A percentile compares a stretch with the other conserved stretches of the same genome.
Conservation (phyloP, 257 asterid species). For the Cordia subcordata region DNA sequence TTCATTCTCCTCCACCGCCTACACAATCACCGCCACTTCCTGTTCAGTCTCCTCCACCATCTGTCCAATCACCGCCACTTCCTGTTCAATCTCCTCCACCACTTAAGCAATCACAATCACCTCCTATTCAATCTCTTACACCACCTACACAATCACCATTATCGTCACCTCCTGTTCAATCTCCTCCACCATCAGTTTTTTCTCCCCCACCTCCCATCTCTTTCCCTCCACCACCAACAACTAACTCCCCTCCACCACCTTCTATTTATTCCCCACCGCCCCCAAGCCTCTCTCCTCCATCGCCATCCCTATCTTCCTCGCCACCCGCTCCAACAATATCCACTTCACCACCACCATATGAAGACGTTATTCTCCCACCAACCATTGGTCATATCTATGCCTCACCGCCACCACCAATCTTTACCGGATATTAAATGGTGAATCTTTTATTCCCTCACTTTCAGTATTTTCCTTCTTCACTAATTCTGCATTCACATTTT, state of each 20-base stretch:
- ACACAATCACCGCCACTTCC: background rate
- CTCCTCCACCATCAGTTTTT: background rate
- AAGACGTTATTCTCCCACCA: conserved; percentile 21
- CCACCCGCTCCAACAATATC: background rate
- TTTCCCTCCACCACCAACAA: background rate
- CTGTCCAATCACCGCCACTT: background rate
- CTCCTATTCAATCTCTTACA: background rate
- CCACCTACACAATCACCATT: background rate
- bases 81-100: background rate
- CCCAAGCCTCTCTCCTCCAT: background rate
- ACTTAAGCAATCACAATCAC: background rate
- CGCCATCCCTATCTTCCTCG: conserved; percentile 5
- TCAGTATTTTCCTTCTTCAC: too few species aligned
- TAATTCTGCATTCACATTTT: background rate
- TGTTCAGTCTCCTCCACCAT: background rate
- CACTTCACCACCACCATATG: conserved; percentile 2
- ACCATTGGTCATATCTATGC: conserved; percentile 18
- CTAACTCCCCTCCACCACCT: background rate
- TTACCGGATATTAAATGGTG: conserved; percentile 22
- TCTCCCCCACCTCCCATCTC: background rate
- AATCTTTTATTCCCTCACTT: too few species aligned
- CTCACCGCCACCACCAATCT: conserved; percentile 34
- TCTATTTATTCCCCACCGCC: background rate
- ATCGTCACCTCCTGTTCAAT: background rate
- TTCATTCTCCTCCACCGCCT: background rate